A percentile compares a stretch with the other conserved stretches of the same genome.
Evolutionary conservation across 2,329 filamentous ascomycete genomes (phyloP).

Genomic region (Aspergillus fumigatiaffinis): DNA sequence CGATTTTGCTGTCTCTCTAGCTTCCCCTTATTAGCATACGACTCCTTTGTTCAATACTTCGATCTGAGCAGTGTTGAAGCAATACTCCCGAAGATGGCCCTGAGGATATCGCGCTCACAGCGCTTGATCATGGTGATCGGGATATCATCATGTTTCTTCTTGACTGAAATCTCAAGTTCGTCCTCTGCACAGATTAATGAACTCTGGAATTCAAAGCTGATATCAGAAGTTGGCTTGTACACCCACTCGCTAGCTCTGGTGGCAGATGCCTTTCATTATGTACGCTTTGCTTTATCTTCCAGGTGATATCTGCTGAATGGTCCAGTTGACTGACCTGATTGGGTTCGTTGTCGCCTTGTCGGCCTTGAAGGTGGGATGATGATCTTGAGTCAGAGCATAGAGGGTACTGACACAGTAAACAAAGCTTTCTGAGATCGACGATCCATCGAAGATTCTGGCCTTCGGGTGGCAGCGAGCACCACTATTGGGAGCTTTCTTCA

Average conservation of each 20-base stretch:
- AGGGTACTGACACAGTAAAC: constrained; percentile 1
- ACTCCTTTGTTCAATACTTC: neutral
- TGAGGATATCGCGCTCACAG: constrained; percentile 26
- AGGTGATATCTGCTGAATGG: constrained; percentile 7
- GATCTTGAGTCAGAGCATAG: neutral
- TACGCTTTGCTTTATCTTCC: constrained; percentile 34
- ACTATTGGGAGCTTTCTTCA: constrained; percentile 76
- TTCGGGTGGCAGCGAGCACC: constrained; percentile 75
- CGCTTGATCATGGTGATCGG: constrained; percentile 27
- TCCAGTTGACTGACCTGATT: constrained; percentile 65
- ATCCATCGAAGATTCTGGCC: constrained; percentile 56
- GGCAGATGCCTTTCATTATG: constrained; percentile 76
- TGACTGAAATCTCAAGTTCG: constrained; percentile 27
- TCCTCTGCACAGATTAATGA: neutral
- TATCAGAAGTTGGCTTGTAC: constrained; percentile 57
- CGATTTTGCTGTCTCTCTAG: neutral
- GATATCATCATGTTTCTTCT: constrained; percentile 30
- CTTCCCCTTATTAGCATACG: neutral
- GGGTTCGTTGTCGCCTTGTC: constrained; percentile 64
- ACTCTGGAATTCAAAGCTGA: neutral
- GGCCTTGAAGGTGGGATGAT: constrained; percentile 55
- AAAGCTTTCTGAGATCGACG: constrained; percentile 54
- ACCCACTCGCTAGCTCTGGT: constrained; percentile 68
- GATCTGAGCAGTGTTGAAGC: neutral
- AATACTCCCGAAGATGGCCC: constrained; percentile 15